Base-by-base conservation (phyloP, 176 grass and related monocot genomes). In the Aegilops tauschii region DNA sequence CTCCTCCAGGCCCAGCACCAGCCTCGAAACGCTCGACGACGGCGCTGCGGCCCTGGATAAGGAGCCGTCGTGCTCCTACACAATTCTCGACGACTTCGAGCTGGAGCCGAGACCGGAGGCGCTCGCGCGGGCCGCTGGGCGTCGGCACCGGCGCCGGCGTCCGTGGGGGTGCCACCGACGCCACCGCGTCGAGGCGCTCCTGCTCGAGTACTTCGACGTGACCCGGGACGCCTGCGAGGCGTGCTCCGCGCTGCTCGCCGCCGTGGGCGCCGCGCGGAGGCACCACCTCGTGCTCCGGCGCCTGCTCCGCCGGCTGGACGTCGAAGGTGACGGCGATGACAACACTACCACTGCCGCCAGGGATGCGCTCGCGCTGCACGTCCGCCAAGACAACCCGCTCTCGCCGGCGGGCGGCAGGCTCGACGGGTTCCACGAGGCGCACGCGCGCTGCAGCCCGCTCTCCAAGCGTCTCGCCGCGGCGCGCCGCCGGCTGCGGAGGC, bases 191-290 rank as follows among this genome's bases (percentile, higher is more conserved):
- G 80, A 76, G 0, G 14, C 84, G 0, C 87, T 95, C 52, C 82
- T 98, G 32, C 35, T 94, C 9, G 90, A 98, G 75, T 98, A 81
- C 85, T 98, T 95, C 65, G 86, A 95, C 52, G 81, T 91, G 8
- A 98, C 92, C 70, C 50, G 47, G 27, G 79, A 89, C 36, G 93
- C 93, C 20, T 94, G 90, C 83, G 74, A 62, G 67, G 93, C 93
- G 0, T 98, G 93, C 84, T 72, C 91, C 5, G 17, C 80, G 63
- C 88, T 98, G 28, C 86, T 98, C 11, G 69, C 61, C 13, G 91
- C 92, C 29, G 49, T 95, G 11, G 40, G 74, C 78, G 87, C 70
- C 1, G 90, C 96, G 8, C 82, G 92, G 12, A 32, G 75, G 2
- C 93, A 94, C 71, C 92, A 96, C 32, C 80, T 74, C 6, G 83